Percentiles rank a stretch among this genome's conserved stretches.
Evolutionary conservation across 2,329 filamentous ascomycete species (phyloP).

Genomic region (Colletotrichum euphorbiae): DNA sequence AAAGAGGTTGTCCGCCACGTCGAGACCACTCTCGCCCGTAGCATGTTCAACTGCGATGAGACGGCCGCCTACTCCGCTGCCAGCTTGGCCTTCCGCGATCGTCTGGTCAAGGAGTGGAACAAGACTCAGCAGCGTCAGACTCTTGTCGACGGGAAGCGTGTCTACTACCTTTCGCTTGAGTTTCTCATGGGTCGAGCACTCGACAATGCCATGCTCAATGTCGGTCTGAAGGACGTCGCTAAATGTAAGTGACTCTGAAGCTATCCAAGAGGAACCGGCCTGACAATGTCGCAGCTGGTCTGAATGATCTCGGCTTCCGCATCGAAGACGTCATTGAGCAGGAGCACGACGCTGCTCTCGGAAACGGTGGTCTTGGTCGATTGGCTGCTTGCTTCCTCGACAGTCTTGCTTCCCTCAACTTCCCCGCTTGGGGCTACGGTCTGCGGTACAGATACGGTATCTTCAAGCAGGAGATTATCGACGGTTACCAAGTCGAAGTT

Average conservation of each 20-base stretch:
- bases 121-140: conserved; percentile 97
- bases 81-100: conserved; percentile 91
- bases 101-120: conserved; percentile 96
- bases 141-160: conserved; percentile 87
- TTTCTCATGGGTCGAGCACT: conserved; percentile 97
- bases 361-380: conserved; percentile 94
- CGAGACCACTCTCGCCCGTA: conserved; percentile 94
- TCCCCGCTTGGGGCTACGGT: conserved; percentile 96
- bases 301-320: conserved; percentile 91
- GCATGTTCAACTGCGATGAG: conserved; percentile 98
- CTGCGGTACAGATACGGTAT: conserved; percentile 96
- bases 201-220: conserved; percentile 98
- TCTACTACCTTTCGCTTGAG: conserved; percentile 97
- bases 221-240: conserved; percentile 87
- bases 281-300: conserved; percentile 72
- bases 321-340: conserved; percentile 96
- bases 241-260: conserved; percentile 66
- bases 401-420: conserved; percentile 93
- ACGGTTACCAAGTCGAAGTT: conserved; percentile 97
- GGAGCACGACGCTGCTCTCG: conserved; percentile 95
- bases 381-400: conserved; percentile 97
- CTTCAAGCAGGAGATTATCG: conserved; percentile 99
- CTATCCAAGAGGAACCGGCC: conserved; percentile 1
- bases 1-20: conserved; percentile 91
- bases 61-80: conserved; percentile 91